Evolutionary conservation across 2,329 filamentous ascomycete genomes (phyloP).

Genomic region (Colletotrichum ledebouriae): DNA sequence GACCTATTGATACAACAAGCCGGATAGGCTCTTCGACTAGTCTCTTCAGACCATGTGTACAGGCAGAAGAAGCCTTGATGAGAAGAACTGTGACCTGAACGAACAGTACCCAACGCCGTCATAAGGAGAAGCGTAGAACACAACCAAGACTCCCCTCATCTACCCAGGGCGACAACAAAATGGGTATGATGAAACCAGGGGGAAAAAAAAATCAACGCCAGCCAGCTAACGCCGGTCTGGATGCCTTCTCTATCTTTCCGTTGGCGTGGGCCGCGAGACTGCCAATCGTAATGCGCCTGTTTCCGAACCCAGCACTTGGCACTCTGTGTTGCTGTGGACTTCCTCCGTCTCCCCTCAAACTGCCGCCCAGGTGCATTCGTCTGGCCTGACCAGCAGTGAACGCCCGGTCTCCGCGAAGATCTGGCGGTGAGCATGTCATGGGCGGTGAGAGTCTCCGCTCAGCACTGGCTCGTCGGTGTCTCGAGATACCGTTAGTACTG

Average conservation of each 20-base stretch:
- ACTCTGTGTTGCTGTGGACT: conserved; percentile 46
- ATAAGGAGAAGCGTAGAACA: background rate
- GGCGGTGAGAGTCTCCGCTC: conserved; percentile 67
- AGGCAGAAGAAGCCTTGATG: conserved; percentile 18
- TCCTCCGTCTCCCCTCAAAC: conserved; percentile 48
- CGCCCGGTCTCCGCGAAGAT: conserved; percentile 52
- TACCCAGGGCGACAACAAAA: conserved; percentile 21
- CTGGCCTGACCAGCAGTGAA: conserved; percentile 69
- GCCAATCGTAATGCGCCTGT: conserved; percentile 43
- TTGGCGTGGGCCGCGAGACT: conserved; percentile 32
- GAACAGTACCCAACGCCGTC: conserved; percentile 34
- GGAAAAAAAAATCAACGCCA: conserved; percentile 55
- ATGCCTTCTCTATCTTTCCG: conserved; percentile 41
- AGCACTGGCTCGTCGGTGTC: conserved; percentile 63
- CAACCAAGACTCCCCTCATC: conserved; percentile 18
- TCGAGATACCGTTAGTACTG: conserved; percentile 68
- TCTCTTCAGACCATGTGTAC: conserved; percentile 29
- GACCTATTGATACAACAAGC: conserved; percentile 37
- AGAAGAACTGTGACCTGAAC: conserved; percentile 5
- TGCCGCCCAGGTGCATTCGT: conserved; percentile 68
- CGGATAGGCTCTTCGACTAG: conserved; percentile 23
- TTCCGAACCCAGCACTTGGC: conserved; percentile 38
- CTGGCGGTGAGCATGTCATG: conserved; percentile 64
- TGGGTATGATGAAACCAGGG: conserved; percentile 32
- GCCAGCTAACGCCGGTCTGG: conserved; percentile 47